These are phyloP conservation scores for Rhizopogon vesiculosus DNA, from an alignment of 768 basidiomycete species.

Conservation along the genomic window DNA sequence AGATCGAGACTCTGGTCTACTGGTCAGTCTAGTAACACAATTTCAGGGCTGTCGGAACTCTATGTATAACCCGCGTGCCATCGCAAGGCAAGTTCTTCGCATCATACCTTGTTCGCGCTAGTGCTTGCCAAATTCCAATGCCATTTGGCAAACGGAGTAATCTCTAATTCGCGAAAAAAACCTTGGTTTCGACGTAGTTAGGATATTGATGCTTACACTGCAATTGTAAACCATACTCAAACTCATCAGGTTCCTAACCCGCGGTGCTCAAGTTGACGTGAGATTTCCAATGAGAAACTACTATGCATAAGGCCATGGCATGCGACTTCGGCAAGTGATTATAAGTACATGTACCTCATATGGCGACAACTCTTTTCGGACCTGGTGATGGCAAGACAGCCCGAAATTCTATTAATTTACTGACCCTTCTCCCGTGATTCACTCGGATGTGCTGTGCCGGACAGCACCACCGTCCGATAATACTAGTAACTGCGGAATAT, in stretches of 20 bases:
- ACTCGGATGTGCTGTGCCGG: not conserved
- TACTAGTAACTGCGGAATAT: not conserved
- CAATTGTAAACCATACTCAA: not conserved
- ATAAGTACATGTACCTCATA: not conserved
- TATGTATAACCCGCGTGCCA: not conserved
- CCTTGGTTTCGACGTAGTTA: not conserved
- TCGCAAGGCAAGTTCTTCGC: not conserved
- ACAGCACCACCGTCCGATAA: not conserved
- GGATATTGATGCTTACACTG: not conserved
- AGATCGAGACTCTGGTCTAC: no score
- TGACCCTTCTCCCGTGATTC: not conserved
- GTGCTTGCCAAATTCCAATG: not conserved
- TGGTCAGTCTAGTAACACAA: no score
- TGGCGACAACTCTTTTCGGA: not conserved
- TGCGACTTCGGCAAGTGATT: conserved; percentile 2
- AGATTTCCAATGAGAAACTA: conserved; percentile 1
- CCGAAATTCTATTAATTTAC: not conserved
- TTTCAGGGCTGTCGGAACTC: not conserved
- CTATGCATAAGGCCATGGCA: not conserved
- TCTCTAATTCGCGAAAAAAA: not conserved
- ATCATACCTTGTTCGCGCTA: not conserved
- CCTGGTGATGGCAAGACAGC: not conserved
- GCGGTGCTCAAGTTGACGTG: not conserved
- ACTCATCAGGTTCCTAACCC: not conserved
- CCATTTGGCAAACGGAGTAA: not conserved